These are phyloP conservation scores for Friedmanniomyces endolithicus DNA, from an alignment of 495 filamentous ascomycete genomes.

Conservation along the genomic window DNA sequence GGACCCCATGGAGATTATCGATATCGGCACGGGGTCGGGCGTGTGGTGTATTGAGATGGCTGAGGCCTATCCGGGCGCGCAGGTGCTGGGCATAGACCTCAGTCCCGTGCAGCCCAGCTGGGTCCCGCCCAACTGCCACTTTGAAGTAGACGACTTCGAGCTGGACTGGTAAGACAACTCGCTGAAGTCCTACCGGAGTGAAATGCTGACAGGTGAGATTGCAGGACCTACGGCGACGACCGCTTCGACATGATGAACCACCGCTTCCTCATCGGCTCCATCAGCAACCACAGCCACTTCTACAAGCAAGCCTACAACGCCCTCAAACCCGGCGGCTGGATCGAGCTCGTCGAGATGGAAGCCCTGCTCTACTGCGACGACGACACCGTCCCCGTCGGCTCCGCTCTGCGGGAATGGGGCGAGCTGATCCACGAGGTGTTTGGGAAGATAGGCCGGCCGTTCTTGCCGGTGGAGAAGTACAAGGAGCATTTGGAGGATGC, in stretches of 20 bases:
- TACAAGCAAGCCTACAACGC: slow-evolving; percentile 16
- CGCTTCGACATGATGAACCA: slow-evolving; percentile 28
- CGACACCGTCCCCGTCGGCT: slow-evolving; percentile 12
- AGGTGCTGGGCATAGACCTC: slow-evolving; percentile 26
- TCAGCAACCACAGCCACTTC: slow-evolving; percentile 23
- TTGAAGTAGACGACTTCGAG: slow-evolving; percentile 28
- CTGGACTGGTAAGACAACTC: slow-evolving; percentile 17
- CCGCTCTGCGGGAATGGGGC: slow-evolving; percentile 10
- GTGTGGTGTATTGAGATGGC: slow-evolving; percentile 12
- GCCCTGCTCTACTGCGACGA: slow-evolving; percentile 21
- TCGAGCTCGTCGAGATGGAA: slow-evolving; percentile 25
- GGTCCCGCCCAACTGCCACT: slow-evolving; percentile 26
- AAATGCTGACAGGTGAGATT: not conserved
- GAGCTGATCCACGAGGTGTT: slow-evolving; percentile 5
- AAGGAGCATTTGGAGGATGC: slow-evolving; percentile 11
- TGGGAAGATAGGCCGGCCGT: slow-evolving; percentile 14
- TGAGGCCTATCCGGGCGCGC: slow-evolving; percentile 5
- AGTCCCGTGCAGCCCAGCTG: slow-evolving; percentile 24
- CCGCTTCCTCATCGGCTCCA: slow-evolving; percentile 14
- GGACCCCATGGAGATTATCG: slow-evolving; percentile 17
- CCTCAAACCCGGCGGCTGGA: slow-evolving; percentile 24
- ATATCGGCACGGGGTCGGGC: slow-evolving; percentile 26
- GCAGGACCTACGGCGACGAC: slow-evolving; percentile 13
- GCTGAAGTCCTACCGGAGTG: not conserved
- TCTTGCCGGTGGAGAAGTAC: slow-evolving; percentile 10